These are phyloP conservation scores for Ulota crispa DNA, from an alignment of 225 moss, liverwort and hornwort species.

Conservation along the genomic window DNA sequence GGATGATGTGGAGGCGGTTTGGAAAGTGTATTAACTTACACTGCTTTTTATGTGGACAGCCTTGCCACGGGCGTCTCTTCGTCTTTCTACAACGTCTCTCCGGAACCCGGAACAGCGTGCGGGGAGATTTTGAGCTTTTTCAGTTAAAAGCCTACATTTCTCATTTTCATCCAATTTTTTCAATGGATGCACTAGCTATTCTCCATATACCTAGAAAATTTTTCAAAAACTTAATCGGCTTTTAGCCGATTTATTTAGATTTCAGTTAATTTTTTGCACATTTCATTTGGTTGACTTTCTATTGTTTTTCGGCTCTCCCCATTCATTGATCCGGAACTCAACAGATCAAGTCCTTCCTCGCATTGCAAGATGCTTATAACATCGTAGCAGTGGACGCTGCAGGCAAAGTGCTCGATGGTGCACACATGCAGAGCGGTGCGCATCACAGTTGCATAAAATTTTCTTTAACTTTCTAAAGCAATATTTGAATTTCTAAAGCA, in stretches of 20 bases:
- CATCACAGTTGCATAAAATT: background rate
- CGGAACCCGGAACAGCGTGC: too few relatives aligned
- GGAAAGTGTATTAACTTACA: background rate
- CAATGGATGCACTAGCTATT: too few relatives aligned
- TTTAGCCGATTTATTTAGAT: too few relatives aligned
- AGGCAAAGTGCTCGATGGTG: conserved; percentile 14
- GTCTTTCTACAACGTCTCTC: background rate
- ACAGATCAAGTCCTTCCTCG: background rate
- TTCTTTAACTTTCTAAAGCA: background rate
- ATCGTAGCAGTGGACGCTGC: conserved; percentile 11
- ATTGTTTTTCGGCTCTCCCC: too few relatives aligned
- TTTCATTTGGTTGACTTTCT: too few relatives aligned
- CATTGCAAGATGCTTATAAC: background rate
- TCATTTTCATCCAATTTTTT: too few relatives aligned
- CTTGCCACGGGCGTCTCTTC: conserved; percentile 11
- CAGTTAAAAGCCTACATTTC: too few relatives aligned
- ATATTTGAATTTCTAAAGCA: background rate
- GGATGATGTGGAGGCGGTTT: conserved; percentile 14
- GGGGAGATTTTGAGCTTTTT: too few relatives aligned
- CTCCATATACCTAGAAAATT: too few relatives aligned
- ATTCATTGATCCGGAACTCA: background rate
- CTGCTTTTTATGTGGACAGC: conserved; percentile 12
- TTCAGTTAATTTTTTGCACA: too few relatives aligned
- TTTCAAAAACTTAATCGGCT: too few relatives aligned
- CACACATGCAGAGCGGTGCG: conserved; percentile 3